phyloP scores from a whole-genome alignment of 106 monocot genomes.

The Dactylorhiza incarnata region DNA sequence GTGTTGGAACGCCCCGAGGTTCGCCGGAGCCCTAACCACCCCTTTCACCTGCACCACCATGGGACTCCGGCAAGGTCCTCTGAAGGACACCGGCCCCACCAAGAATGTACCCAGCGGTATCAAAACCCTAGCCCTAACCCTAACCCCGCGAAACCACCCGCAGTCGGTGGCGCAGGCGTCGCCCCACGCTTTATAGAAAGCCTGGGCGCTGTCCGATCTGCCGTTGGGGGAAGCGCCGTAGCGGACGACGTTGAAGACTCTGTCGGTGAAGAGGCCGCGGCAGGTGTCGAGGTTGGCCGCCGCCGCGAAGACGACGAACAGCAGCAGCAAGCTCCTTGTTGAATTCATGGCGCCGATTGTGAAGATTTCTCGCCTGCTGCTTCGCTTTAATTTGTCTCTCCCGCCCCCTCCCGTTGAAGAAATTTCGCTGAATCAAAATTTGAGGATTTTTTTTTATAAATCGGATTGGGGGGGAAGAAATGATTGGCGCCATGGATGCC shows the following conservation, averaged over 20 bases:
- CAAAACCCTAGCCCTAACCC: constrained; percentile 9
- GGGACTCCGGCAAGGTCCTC: constrained; percentile 13
- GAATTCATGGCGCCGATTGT: background rate
- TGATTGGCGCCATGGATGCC: background rate
- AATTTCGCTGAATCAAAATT: background rate
- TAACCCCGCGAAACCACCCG: background rate
- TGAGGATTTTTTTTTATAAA: background rate
- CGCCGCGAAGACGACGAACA: background rate
- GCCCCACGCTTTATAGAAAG: constrained; percentile 11
- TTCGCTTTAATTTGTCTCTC: background rate
- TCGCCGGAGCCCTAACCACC: background rate
- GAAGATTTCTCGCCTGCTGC: background rate
- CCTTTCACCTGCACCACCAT: constrained; percentile 15
- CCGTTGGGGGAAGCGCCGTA: constrained; percentile 3
- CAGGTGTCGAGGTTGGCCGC: background rate
- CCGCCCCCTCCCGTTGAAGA: too few species aligned
- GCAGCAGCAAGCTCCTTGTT: background rate
- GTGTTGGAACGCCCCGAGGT: background rate
- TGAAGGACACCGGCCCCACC: background rate
- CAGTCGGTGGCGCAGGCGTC: constrained; percentile 12
- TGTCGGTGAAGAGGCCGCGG: background rate
- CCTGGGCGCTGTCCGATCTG: background rate
- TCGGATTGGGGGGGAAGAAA: background rate
- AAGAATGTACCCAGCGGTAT: constrained; percentile 11
- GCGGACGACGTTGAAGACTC: background rate